phyloP scores from a whole-genome alignment of 257 asterid genomes.

The Penstemon newberryi region DNA sequence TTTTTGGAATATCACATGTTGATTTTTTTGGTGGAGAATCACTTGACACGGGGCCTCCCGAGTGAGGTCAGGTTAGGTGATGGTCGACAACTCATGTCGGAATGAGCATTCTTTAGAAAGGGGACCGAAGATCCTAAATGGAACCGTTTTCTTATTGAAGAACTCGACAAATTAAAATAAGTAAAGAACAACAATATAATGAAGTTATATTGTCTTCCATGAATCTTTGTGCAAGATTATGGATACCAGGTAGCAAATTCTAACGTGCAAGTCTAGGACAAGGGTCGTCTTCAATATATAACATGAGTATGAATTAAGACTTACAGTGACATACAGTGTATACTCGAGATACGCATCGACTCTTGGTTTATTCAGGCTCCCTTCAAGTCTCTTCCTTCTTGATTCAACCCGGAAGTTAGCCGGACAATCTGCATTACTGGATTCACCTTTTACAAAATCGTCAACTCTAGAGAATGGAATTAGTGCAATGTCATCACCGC shows the following conservation, averaged over 20 bases:
- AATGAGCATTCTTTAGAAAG: too few relatives aligned
- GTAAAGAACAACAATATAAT: neutral
- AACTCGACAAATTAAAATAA: neutral
- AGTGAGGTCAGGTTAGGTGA: too few relatives aligned
- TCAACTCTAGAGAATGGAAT: slow-evolving; percentile 53
- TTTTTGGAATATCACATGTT: too few relatives aligned
- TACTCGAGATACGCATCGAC: slow-evolving; percentile 65
- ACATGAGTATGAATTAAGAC: slow-evolving; percentile 23
- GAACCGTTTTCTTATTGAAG: too few relatives aligned
- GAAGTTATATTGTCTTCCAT: neutral
- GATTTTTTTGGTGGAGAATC: too few relatives aligned
- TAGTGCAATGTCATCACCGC: slow-evolving; percentile 58
- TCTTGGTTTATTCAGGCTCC: slow-evolving; percentile 53
- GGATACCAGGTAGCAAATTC: neutral
- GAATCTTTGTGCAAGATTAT: neutral
- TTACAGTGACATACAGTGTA: slow-evolving; percentile 56
- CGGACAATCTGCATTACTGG: slow-evolving; percentile 49
- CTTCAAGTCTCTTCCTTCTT: slow-evolving; percentile 53
- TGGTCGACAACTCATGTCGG: too few relatives aligned
- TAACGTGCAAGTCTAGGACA: slow-evolving; percentile 11
- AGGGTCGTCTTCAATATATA: slow-evolving; percentile 24
- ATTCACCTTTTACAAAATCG: slow-evolving; percentile 58
- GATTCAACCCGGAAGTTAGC: slow-evolving; percentile 57
- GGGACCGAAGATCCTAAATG: too few relatives aligned
- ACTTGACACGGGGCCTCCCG: too few relatives aligned